Base-by-base conservation (phyloP, 1,284 basidiomycete genomes). In the Neotropicomus parvogracilis region DNA sequence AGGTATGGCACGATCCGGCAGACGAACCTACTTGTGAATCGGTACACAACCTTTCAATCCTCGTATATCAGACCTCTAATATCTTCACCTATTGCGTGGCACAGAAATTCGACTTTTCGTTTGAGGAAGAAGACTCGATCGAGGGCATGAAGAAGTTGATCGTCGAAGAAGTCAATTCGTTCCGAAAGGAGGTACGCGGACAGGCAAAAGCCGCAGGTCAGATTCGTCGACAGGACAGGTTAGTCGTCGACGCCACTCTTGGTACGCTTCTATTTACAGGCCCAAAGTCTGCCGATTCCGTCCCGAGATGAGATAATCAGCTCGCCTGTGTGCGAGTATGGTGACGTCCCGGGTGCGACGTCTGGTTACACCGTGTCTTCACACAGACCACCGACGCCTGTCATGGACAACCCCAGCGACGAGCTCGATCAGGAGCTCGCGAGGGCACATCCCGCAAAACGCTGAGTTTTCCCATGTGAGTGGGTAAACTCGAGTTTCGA, bases 71-170 rank as follows among this genome's bases (percentile, higher is more conserved):
- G 24, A 16, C 3, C 1, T 26, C 43, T 54, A 3, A 56, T 20
- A n/a, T n/a, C n/a, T n/a, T n/a, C n/a, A n/a, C n/a, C n/a, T n/a
- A n/a, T n/a, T 1, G 33, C 11, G 7, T 21, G 20, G 32, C 21
- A 27, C 55, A 91, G 84, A 85, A 88, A 71, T 98, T 99, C 60
- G 94, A 99, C 71, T 99, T 99, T 65, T 79, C 85, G n/a, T 99
- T 99, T 58, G 97, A 99, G 70, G 85, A 88, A 54, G 95, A 98
- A 68, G 95, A 99, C 56, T 85, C 86, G 45, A 94, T 95, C 51
- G 91, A 97, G 46, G 97, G 97, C 19, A 99, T 99, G 97, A 92
- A 95, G 70, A 81, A 81, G 56, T 71, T 99, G 60, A 99, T 99
- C 59, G 82, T 98, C 12, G 83, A 95, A 32, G 95, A 99, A 70